These are phyloP conservation scores for Schwanniomyces occidentalis DNA, from an alignment of 805 yeast species.

Conservation along the genomic window DNA sequence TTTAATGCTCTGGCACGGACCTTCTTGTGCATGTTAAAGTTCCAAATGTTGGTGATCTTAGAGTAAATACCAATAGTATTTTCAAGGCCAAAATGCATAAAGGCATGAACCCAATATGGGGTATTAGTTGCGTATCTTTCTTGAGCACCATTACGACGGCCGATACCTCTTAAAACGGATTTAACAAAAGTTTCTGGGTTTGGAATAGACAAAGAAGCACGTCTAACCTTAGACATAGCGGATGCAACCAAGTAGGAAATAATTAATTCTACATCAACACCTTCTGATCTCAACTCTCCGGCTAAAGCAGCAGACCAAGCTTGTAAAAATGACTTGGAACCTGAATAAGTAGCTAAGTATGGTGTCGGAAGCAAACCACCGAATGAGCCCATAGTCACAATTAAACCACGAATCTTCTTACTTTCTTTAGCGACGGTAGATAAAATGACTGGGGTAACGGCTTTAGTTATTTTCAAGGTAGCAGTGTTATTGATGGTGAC, in stretches of 20 bases:
- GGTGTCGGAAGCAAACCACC: constrained; percentile 96
- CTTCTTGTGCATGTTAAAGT: constrained; percentile 72
- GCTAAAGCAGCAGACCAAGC: constrained; percentile 89
- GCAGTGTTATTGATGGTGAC: constrained; percentile 83
- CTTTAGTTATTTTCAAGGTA: constrained; percentile 79
- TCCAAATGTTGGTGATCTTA: constrained; percentile 63
- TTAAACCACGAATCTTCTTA: constrained; percentile 61
- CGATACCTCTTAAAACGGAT: constrained; percentile 67
- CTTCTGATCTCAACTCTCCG: constrained; percentile 68
- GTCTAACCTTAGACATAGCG: constrained; percentile 91
- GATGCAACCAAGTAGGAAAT: constrained; percentile 90
- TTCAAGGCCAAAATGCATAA: constrained; percentile 82
- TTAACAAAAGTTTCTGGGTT: constrained; percentile 76
- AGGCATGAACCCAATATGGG: constrained; percentile 92
- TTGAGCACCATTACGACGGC: constrained; percentile 90
- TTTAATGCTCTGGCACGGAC: constrained; percentile 82
- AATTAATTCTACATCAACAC: constrained; percentile 83
- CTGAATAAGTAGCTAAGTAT: constrained; percentile 87
- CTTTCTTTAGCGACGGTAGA: constrained; percentile 46
- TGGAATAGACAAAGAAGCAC: constrained; percentile 75
- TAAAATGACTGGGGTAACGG: constrained; percentile 70
- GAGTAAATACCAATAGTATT: constrained; percentile 82
- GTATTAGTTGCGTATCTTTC: constrained; percentile 84
- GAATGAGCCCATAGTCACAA: constrained; percentile 94
- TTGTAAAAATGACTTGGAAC: constrained; percentile 93